Evolutionary conservation across 2,329 filamentous ascomycete species (phyloP).

Genomic region (Colletotrichum acutatum): DNA sequence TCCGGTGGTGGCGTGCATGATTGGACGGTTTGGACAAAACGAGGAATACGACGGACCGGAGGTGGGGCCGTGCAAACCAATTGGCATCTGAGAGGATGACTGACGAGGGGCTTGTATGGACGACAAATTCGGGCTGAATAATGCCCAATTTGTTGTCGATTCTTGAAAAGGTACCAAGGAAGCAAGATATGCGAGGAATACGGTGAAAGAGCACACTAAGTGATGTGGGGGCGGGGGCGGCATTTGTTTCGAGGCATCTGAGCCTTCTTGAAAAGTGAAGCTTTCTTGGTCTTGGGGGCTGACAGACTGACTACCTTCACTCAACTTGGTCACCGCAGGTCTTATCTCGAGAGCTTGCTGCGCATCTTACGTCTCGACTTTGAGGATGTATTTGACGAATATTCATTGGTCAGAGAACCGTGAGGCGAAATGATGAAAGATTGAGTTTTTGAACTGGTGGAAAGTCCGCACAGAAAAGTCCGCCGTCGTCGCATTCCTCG

Average conservation of each 20-base stretch:
- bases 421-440: neutral
- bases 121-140: neutral
- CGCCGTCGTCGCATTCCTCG: neutral
- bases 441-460: neutral
- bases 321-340: neutral
- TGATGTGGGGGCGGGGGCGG: neutral
- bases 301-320: neutral
- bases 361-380: neutral
- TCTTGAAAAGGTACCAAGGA: neutral
- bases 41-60: constrained; percentile 9
- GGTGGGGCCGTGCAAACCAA: constrained; percentile 11
- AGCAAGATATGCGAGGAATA: constrained; percentile 7
- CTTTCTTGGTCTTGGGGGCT: neutral
- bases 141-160: neutral
- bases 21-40: neutral
- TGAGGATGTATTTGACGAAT: neutral
- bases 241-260: neutral
- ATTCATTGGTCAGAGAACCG: neutral
- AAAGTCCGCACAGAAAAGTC: neutral
- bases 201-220: neutral
- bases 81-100: neutral
- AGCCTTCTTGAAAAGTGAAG: neutral
- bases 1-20: neutral
- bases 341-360: neutral
- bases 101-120: neutral